These are phyloP conservation scores for Lonicera japonica DNA, from an alignment of 129 eudicot species.

Conservation along the genomic window DNA sequence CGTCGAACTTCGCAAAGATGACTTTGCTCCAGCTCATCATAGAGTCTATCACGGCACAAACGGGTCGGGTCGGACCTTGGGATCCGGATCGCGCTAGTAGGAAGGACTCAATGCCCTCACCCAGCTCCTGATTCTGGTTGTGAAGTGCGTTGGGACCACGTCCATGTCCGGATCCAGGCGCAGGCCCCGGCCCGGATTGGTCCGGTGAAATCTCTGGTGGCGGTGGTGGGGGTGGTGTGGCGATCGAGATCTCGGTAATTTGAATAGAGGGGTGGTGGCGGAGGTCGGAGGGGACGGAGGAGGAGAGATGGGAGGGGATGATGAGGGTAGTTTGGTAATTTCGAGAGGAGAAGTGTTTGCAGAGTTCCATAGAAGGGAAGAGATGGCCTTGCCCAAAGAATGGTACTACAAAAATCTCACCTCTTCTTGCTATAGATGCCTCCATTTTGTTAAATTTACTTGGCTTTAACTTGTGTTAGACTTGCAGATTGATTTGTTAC, in stretches of 20 bases:
- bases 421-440: background rate
- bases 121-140: slow-evolving; percentile 32
- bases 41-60: slow-evolving; percentile 50
- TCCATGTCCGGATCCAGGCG: slow-evolving; percentile 9
- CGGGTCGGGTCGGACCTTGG: slow-evolving; percentile 18
- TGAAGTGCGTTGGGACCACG: slow-evolving; percentile 15
- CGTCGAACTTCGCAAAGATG: slow-evolving; percentile 25
- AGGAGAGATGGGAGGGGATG: slow-evolving; percentile 59
- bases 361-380: slow-evolving; percentile 57
- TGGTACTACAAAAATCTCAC: slow-evolving; percentile 56
- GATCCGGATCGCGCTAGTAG: slow-evolving; percentile 17
- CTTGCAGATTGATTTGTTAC: no score
- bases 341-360: slow-evolving; percentile 40
- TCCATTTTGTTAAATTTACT: no score
- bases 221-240: slow-evolving; percentile 25
- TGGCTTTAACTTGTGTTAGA: no score
- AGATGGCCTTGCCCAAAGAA: slow-evolving; percentile 73
- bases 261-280: slow-evolving; percentile 24
- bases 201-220: slow-evolving; percentile 11
- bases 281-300: slow-evolving; percentile 53
- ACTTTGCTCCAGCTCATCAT: slow-evolving; percentile 82
- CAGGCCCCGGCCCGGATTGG: background rate
- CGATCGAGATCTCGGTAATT: slow-evolving; percentile 24
- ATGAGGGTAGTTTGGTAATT: slow-evolving; percentile 32
- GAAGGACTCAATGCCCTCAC: slow-evolving; percentile 41